Percentiles rank a stretch among this genome's conserved stretches.
phyloP scores from a whole-genome alignment of 1,284 basidiomycete species.

The Microbotryomycetes sp. region DNA sequence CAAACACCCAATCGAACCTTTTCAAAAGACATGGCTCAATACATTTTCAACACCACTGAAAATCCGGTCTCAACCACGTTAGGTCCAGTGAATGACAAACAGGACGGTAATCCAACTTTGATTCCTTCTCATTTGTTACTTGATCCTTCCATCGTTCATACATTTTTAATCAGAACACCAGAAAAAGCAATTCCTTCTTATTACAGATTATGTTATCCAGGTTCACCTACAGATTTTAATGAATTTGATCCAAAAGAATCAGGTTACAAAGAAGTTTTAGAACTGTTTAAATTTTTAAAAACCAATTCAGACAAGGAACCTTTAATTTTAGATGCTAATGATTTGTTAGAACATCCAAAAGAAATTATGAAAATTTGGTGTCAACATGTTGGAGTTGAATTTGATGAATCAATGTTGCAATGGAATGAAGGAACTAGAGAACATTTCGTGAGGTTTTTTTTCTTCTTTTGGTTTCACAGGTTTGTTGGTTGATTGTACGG shows the following conservation, averaged over 20 bases:
- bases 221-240: constrained; percentile 34
- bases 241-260: constrained; percentile 35
- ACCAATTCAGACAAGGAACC: constrained; percentile 25
- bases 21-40: constrained; percentile 37
- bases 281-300: constrained; percentile 32
- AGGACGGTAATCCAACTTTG: constrained; percentile 34
- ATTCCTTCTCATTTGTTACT: constrained; percentile 63
- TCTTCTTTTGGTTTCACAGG: neutral
- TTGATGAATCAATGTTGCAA: constrained; percentile 31
- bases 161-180: constrained; percentile 62
- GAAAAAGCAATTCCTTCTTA: constrained; percentile 43
- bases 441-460: constrained; percentile 30
- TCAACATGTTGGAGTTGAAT: constrained; percentile 30
- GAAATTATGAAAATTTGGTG: constrained; percentile 32
- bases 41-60: constrained; percentile 27
- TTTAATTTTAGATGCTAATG: constrained; percentile 31
- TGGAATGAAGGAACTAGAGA: constrained; percentile 34
- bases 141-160: constrained; percentile 67
- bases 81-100: no score
- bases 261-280: constrained; percentile 31
- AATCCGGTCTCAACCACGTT: constrained; percentile 1
- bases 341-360: constrained; percentile 27
- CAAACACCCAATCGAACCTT: constrained; percentile 24
- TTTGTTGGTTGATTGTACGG: neutral
- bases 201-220: constrained; percentile 34